Evolutionary conservation across 495 filamentous ascomycete genomes (phyloP), one percentile per base, ranked within the genome.

Genomic region (Jackrogersella minutella): DNA sequence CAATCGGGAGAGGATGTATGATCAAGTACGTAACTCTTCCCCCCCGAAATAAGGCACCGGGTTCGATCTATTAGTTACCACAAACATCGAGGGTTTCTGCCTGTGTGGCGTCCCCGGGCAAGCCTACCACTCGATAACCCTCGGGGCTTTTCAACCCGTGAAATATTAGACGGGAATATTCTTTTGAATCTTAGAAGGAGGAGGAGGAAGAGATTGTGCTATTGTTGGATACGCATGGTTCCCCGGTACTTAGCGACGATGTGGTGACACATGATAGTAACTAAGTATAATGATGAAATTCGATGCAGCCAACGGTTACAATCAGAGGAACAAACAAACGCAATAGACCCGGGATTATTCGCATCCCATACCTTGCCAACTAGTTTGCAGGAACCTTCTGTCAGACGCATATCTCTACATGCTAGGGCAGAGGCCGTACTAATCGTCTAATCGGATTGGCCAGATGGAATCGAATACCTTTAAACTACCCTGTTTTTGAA

Each of bases 281-380:
- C 60, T 59, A 39, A 28, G 49, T 61, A 69, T 69, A 39, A 61
- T 64, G 44, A 64, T 65, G 60, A 69, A 46, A 69, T 61, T n/a
- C 55, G 46, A 63, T 24, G 60, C 53, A 64, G 66, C 66, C 66
- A 69, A 69, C 66, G 39, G 61, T 58, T 56, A 36, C 66, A 68
- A 43, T 57, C 26, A 68, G 40, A 53, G 51, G 52, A 60, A 46
- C 22, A 64, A 69, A 44, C 66, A 69, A 65, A 65, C 57, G 44
- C 54, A 58, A 54, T 50, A 58, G 24, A 41, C 14, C 55, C 44
- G 57, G 56, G 56, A 64, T 56, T 44, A 57, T 51, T 58, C 51
- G n/a, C 59, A 49, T 58, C 51, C 9, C 59, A 49, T 59, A n/a
- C 41, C 51, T 50, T 59, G 41, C 41, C 50, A 55, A 43, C 22